Percentiles rank a stretch among this genome's conserved stretches.
Evolutionary conservation across 164 flowering plant species (phyloP).

Genomic region (Magnolia officinalis): DNA sequence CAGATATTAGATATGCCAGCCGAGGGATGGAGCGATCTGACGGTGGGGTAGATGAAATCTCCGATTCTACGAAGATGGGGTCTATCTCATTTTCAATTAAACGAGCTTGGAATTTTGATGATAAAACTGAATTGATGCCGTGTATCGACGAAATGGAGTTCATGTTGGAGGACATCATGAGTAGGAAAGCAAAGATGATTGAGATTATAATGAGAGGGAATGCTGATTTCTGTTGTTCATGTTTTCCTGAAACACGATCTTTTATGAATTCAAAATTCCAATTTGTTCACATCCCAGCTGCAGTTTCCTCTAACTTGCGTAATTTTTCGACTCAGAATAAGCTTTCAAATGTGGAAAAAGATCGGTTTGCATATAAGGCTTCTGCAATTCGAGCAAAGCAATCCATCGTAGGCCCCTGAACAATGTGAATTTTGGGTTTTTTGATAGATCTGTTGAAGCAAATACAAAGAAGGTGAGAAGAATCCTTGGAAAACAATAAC

Average conservation of each 20-base stretch:
- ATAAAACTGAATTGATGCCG: slow-evolving; percentile 53
- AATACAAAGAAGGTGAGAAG: too few relatives aligned
- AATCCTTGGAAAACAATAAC: too few relatives aligned
- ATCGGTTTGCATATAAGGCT: too few relatives aligned
- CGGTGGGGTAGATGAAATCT: slow-evolving; percentile 32
- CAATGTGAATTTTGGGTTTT: too few relatives aligned
- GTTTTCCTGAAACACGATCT: slow-evolving; percentile 13
- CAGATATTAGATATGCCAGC: slow-evolving; percentile 84
- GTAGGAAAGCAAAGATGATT: slow-evolving; percentile 52
- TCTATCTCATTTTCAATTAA: slow-evolving; percentile 30
- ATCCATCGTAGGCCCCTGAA: too few relatives aligned
- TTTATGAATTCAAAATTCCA: neutral
- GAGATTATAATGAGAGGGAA: slow-evolving; percentile 67
- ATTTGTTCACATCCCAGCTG: neutral
- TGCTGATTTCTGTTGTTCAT: slow-evolving; percentile 83
- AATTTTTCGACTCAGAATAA: neutral
- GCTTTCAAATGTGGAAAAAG: too few relatives aligned
- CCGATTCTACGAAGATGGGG: slow-evolving; percentile 44
- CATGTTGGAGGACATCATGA: slow-evolving; percentile 64
- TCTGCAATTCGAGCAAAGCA: too few relatives aligned
- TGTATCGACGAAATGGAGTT: slow-evolving; percentile 58
- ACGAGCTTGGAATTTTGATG: slow-evolving; percentile 44
- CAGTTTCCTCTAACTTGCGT: neutral
- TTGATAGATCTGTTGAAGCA: too few relatives aligned
- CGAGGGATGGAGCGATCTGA: slow-evolving; percentile 46